These are phyloP conservation scores for Puccinia triticina DNA, from an alignment of 1,284 basidiomycete species.

Conservation along the genomic window DNA sequence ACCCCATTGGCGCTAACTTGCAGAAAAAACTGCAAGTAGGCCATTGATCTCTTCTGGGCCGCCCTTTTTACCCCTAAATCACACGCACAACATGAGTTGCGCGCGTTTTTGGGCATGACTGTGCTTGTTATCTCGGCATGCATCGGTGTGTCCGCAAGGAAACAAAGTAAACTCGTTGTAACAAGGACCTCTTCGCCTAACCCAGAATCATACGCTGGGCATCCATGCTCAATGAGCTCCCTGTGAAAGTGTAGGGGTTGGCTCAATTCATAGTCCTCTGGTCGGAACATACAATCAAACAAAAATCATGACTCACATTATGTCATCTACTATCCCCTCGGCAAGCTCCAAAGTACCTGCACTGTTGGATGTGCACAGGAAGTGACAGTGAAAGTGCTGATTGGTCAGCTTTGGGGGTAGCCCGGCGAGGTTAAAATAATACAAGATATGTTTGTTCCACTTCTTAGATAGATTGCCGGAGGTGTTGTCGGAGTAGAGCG, in stretches of 20 bases:
- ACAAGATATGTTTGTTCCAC: too few species aligned
- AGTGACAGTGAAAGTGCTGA: too few species aligned
- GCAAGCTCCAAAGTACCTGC: too few species aligned
- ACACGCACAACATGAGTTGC: not conserved
- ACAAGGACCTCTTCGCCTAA: not conserved
- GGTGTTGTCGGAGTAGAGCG: constrained; percentile 5
- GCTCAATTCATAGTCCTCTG: too few species aligned
- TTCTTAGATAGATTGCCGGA: constrained; percentile 23
- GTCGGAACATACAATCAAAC: too few species aligned
- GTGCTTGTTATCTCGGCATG: constrained; percentile 6
- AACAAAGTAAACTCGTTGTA: not conserved
- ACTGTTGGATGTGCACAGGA: too few species aligned
- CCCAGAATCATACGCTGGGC: not conserved
- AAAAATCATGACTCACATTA: not conserved
- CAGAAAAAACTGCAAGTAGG: too few species aligned
- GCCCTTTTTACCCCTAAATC: not conserved
- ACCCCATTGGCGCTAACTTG: not conserved
- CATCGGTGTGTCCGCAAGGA: not conserved
- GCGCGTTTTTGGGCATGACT: too few species aligned
- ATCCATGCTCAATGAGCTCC: constrained; percentile 53
- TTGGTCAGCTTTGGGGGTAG: too few species aligned
- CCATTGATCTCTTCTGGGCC: not conserved
- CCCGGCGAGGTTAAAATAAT: too few species aligned
- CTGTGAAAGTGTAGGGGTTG: too few species aligned
- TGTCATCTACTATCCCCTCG: too few species aligned